Conservation (phyloP, 441 rosid species). For the Codiaeum variegatum region DNA sequence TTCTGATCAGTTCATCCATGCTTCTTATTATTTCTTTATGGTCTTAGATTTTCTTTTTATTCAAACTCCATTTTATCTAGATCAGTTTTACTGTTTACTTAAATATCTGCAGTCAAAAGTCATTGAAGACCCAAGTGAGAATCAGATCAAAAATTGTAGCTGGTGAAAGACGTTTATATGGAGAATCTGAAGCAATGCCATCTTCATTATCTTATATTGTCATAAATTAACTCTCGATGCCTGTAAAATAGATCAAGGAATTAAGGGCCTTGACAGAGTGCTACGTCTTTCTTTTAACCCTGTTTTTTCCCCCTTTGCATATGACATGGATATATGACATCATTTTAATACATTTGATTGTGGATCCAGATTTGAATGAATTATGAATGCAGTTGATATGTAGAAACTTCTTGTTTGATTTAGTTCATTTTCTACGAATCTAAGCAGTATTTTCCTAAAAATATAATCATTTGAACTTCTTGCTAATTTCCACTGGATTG, state of each 20-base stretch:
- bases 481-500: not conserved
- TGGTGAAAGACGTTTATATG: conserved; percentile 67
- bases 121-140: conserved; percentile 39
- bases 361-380: not conserved
- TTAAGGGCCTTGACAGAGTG: conserved; percentile 81
- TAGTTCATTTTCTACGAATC: conserved; percentile 5
- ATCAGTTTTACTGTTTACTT: too few species aligned
- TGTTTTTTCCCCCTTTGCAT: conserved; percentile 10
- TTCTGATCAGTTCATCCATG: too few species aligned
- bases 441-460: not conserved
- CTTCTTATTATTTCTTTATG: too few species aligned
- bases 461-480: not conserved
- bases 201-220: conserved; percentile 38
- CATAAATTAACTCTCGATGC: conserved; percentile 53
- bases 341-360: not conserved
- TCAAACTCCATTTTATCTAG: too few species aligned
- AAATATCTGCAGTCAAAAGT: conserved; percentile 48
- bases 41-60: too few species aligned
- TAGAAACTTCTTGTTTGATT: not conserved
- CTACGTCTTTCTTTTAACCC: conserved; percentile 40
- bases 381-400: conserved; percentile 3
- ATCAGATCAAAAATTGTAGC: conserved; percentile 34
- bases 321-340: not conserved
- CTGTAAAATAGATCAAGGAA: conserved; percentile 85
- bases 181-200: conserved; percentile 31